Evolutionary conservation across 306 rosid species (phyloP), one percentile per base, ranked within the genome.

Genomic region (Quercus bicolor): DNA sequence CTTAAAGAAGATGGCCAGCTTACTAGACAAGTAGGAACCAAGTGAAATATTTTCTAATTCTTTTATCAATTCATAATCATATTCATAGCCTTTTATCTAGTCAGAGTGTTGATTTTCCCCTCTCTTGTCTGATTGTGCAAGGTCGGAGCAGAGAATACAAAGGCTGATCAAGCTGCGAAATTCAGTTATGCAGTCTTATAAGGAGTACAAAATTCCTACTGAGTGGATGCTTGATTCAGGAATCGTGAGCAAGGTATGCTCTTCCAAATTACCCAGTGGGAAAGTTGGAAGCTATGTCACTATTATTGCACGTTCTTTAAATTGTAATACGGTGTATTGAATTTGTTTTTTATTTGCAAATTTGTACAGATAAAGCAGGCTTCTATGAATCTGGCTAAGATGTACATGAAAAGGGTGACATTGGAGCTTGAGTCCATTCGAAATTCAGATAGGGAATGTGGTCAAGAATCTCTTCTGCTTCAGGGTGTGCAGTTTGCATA

Each of bases 161-260:
- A 87, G 85, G 85, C 52, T 94, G 78, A 82, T 89, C 76, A 80
- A 84, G 82, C 81, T 92, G 68, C 82, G 98, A 65, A 89, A 54
- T 78, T 85, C 90, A 15, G 97, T 77, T 66, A 83, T 77, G 76
- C 84, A 74, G 24, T 88, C 94, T 73, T 92, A 94, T 80, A 89
- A 90, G 31, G 85, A 79, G 43, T 79, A 78, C 85, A 94, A 84
- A 77, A 89, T 94, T 80, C 97, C 98, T 78, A 89, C 85, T 57
- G 84, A 85, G 65, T 94, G 98, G 98, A 94, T 92, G 98, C 97
- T 94, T 65, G 98, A 94, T 84, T 86, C 97, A 2, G 98, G 98
- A 78, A 84, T 92, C 56, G 82, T 70, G 84, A 81, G 83, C 75
- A 89, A 88, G 91, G 98, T 94, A 83, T 84, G 19, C 21, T 69